Evolutionary conservation across 345 rosid species (phyloP), one percentile per base, ranked within the genome.

Genomic region (Corchorus olitorius): DNA sequence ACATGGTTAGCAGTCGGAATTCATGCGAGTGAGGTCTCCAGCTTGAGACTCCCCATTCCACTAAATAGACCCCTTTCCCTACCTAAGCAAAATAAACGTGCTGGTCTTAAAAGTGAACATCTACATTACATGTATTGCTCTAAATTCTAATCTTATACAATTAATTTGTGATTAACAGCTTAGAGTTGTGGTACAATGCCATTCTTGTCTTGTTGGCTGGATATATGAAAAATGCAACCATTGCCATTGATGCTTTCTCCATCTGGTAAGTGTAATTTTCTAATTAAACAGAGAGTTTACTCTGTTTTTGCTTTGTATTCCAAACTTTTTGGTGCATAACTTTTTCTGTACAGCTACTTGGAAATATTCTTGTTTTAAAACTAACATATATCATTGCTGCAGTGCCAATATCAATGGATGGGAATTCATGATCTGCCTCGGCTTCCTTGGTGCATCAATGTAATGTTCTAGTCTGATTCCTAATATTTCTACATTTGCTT

Each of bases 181-280:
- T 93, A 60, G 97, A 91, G 83, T 52, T 90, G 1, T 93, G 98
- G 98, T 93, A 91, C 83, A 55, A 60, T 81, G 79, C 91, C 6
- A 58, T 91, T 43, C 76, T 93, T 2, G 87, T 93, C 14, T 69
- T 93, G 33, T 33, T 91, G 45, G 89, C 98, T 13, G 97, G 97
- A 62, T 88, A 91, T 74, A 73, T 91, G 87, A 48, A 80, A 48
- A 81, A 89, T 82, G 97, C 98, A 0, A 72, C 82, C 0, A 54
- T 82, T 45, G 86, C 86, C 27, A 87, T 94, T 64, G 84, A 92
- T 62, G 95, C 98, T 10, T 87, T 94, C 81, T 88, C 98, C 61
- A 88, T 93, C 72, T 93, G 98, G 98, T 93, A 86, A 76, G 81
- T 27, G 27, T 27, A 27, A 27, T 9, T 56, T 35, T 70, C 12